phyloP scores from a whole-genome alignment of 129 eudicot species.

The Rutidosis leptorrhynchoides region DNA sequence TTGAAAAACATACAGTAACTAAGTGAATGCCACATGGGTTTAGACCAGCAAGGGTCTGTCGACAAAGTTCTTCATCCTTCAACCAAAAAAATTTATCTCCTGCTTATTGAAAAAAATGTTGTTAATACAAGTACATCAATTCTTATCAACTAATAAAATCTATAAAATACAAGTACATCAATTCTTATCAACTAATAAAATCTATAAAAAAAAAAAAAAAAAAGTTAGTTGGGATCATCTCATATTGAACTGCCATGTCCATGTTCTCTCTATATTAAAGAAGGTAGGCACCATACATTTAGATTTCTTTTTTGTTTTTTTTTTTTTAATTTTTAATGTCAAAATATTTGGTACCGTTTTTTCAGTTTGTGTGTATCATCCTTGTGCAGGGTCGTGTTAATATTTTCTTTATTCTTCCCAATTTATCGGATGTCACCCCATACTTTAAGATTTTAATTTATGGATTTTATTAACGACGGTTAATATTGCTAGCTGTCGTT shows the following conservation, averaged over 20 bases:
- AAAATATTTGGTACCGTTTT: no score
- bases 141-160: no score
- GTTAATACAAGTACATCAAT: not conserved
- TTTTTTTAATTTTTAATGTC: no score
- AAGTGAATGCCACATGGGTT: constrained; percentile 55
- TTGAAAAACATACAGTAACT: constrained; percentile 52
- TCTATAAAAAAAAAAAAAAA: no score
- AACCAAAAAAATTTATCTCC: constrained; percentile 83
- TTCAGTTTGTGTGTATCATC: no score
- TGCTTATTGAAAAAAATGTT: constrained; percentile 14
- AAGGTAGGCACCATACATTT: not conserved
- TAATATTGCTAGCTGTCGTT: no score
- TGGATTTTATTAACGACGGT: no score
- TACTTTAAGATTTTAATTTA: no score
- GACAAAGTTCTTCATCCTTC: constrained; percentile 68
- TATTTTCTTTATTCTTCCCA: no score
- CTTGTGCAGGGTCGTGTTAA: no score
- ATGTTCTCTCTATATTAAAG: not conserved
- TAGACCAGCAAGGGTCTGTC: constrained; percentile 85
- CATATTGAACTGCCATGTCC: not conserved
- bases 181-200: no score
- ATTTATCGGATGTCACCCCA: not conserved
- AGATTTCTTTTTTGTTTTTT: no score
- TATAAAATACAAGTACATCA: not conserved
- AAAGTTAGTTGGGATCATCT: not conserved